A percentile compares a stretch with the other conserved stretches of the same genome.
Evolutionary conservation across 2,329 filamentous ascomycete genomes (phyloP).

Genomic region (Colletotrichum sp.): DNA sequence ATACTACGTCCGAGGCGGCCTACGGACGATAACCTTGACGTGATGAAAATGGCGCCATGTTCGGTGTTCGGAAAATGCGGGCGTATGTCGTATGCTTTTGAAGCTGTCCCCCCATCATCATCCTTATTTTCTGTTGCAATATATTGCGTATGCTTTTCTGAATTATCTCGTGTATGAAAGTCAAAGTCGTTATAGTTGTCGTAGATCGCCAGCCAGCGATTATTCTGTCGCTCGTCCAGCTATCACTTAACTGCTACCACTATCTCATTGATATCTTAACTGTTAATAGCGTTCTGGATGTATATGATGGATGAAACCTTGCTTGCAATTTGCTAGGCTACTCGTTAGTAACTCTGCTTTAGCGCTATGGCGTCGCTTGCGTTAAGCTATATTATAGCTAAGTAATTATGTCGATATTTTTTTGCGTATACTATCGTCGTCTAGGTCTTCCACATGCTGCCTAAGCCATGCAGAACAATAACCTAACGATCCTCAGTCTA

Average conservation of each 20-base stretch:
- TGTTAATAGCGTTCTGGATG: constrained; percentile 25
- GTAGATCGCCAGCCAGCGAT: constrained; percentile 41
- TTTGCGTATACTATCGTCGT: constrained; percentile 40
- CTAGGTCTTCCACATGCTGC: constrained; percentile 52
- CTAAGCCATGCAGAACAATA: constrained; percentile 41
- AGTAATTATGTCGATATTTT: constrained; percentile 36
- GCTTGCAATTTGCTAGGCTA: constrained; percentile 31
- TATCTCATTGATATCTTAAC: constrained; percentile 26
- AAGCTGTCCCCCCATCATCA: not conserved
- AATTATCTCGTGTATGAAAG: constrained; percentile 6
- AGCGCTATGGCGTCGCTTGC: constrained; percentile 38
- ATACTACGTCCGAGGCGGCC: constrained; percentile 35
- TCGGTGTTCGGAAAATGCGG: constrained; percentile 33
- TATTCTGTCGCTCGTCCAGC: constrained; percentile 38
- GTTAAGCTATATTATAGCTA: constrained; percentile 48
- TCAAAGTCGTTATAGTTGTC: constrained; percentile 47
- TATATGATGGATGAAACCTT: constrained; percentile 26
- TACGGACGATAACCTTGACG: constrained; percentile 39
- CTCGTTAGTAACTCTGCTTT: constrained; percentile 35
- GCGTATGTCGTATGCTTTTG: constrained; percentile 33
- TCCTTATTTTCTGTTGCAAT: accelerated
- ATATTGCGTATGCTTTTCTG: not conserved
- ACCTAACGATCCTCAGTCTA: constrained; percentile 9
- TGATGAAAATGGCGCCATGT: constrained; percentile 42
- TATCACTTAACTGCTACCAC: constrained; percentile 38